Evolutionary conservation across 495 filamentous ascomycete species (phyloP).

Genomic region (Xylaria venustula): DNA sequence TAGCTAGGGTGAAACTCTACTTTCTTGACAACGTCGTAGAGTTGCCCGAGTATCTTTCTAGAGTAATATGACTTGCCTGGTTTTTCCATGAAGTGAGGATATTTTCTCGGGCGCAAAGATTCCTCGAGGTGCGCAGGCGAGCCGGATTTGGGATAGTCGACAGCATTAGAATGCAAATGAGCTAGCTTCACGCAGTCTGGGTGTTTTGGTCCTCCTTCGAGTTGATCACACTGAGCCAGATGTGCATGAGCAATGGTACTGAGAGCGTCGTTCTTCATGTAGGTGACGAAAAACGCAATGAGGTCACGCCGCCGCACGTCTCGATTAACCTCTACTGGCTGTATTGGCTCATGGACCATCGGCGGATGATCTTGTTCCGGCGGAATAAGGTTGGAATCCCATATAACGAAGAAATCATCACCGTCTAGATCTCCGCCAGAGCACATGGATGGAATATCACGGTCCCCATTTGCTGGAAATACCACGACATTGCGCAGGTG

Average conservation of each 20-base stretch:
- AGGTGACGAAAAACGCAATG: conserved; percentile 81
- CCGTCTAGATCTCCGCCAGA: conserved; percentile 96
- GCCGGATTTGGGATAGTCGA: conserved; percentile 94
- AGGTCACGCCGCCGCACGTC: conserved; percentile 68
- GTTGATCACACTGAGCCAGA: conserved; percentile 70
- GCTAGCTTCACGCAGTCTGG: conserved; percentile 73
- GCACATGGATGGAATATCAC: conserved; percentile 87
- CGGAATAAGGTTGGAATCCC: conserved; percentile 78
- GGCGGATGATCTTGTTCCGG: conserved; percentile 64
- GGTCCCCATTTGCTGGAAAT: conserved; percentile 79
- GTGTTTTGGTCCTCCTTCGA: conserved; percentile 62
- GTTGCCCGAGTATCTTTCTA: conserved; percentile 68
- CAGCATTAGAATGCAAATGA: conserved; percentile 80
- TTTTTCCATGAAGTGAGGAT: conserved; percentile 94
- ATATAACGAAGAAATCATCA: conserved; percentile 92
- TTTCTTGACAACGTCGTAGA: conserved; percentile 67
- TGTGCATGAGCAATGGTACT: conserved; percentile 80
- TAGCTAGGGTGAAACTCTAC: conserved; percentile 72
- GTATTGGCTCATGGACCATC: conserved; percentile 66
- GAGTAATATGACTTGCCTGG: conserved; percentile 64
- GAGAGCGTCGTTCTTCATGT: conserved; percentile 90
- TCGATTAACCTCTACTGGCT: conserved; percentile 47
- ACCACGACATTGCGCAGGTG: conserved; percentile 85
- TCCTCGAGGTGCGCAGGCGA: conserved; percentile 65
- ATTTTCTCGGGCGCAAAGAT: conserved; percentile 56